phyloP scores from a whole-genome alignment of 1,139 yeast genomes.

The Spencermartinsiella ligniputridi region DNA sequence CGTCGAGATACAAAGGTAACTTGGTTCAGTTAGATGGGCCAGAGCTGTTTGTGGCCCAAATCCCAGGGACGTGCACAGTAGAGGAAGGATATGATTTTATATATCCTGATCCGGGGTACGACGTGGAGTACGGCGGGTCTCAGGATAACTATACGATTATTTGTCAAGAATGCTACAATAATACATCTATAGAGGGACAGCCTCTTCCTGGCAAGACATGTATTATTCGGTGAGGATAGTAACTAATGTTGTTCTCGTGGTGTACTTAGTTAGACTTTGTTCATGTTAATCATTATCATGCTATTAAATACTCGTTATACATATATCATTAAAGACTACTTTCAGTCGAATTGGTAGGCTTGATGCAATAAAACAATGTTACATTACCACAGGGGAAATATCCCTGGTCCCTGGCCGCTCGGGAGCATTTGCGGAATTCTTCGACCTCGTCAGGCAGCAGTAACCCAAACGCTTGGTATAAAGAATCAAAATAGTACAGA shows the following conservation, averaged over 20 bases:
- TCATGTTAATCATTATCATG: slow-evolving; percentile 2
- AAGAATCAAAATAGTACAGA: slow-evolving; percentile 27
- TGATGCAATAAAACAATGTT: slow-evolving; percentile 23
- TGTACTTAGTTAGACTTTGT: neutral
- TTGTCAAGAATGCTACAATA: slow-evolving; percentile 13
- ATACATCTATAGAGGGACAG: too few relatives aligned
- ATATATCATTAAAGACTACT: neutral
- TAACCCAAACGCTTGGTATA: slow-evolving; percentile 26
- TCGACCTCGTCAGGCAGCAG: slow-evolving; percentile 24
- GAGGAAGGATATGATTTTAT: slow-evolving; percentile 26
- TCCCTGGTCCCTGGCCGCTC: slow-evolving; percentile 9
- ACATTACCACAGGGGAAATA: slow-evolving; percentile 19
- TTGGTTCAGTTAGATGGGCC: slow-evolving; percentile 15
- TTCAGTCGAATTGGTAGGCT: slow-evolving; percentile 10
- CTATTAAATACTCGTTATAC: too few relatives aligned
- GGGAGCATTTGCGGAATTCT: slow-evolving; percentile 13
- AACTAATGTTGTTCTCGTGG: neutral
- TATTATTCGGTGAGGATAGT: neutral
- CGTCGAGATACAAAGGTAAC: slow-evolving; percentile 1
- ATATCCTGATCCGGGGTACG: slow-evolving; percentile 25
- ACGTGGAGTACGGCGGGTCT: slow-evolving; percentile 25
- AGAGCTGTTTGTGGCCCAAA: slow-evolving; percentile 22
- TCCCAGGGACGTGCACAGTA: slow-evolving; percentile 22
- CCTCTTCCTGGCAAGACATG: neutral
- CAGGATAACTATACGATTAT: slow-evolving; percentile 17